Conservation (phyloP, 2,329 filamentous ascomycete genomes). For the Escovopsis sp. region DNA sequence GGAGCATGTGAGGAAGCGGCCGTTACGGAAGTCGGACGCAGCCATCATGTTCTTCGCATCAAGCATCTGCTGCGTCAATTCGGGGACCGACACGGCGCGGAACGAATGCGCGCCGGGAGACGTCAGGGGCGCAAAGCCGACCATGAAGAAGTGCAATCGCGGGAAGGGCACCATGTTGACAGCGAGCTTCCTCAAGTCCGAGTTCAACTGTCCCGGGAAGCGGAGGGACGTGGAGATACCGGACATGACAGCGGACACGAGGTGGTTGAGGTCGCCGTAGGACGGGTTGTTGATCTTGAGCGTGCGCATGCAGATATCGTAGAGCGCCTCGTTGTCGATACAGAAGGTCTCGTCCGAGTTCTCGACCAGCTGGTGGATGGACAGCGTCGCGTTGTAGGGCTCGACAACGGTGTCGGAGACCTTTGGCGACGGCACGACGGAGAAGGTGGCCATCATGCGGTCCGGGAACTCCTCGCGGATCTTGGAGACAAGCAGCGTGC, state of each 20-base stretch:
- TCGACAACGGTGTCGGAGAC: slow-evolving; percentile 99
- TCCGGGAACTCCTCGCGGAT: slow-evolving; percentile 99
- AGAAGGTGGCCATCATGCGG: slow-evolving; percentile 99
- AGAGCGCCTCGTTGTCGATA: slow-evolving; percentile 99
- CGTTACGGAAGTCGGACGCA: slow-evolving; percentile 98
- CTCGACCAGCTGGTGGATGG: slow-evolving; percentile 97
- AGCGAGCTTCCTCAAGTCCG: slow-evolving; percentile 95
- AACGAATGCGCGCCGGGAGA: slow-evolving; percentile 73
- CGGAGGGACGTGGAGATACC: slow-evolving; percentile 96
- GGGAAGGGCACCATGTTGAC: slow-evolving; percentile 99
- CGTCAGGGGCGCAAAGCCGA: slow-evolving; percentile 96
- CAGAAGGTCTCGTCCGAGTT: slow-evolving; percentile 99
- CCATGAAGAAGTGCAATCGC: slow-evolving; percentile 99
- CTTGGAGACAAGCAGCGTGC: slow-evolving; percentile 97
- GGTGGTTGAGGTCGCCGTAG: slow-evolving; percentile 97
- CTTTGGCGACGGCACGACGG: slow-evolving; percentile 95
- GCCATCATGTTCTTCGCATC: slow-evolving; percentile 99
- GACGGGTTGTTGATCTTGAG: slow-evolving; percentile 97
- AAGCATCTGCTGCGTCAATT: slow-evolving; percentile 99
- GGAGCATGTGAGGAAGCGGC: slow-evolving; percentile 97
- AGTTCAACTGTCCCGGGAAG: slow-evolving; percentile 99
- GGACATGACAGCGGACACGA: slow-evolving; percentile 98
- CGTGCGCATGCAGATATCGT: slow-evolving; percentile 99
- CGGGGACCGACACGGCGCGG: slow-evolving; percentile 91
- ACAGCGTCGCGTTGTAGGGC: slow-evolving; percentile 98